Conservation (phyloP, 768 basidiomycete species). For the Mycena crocata region DNA sequence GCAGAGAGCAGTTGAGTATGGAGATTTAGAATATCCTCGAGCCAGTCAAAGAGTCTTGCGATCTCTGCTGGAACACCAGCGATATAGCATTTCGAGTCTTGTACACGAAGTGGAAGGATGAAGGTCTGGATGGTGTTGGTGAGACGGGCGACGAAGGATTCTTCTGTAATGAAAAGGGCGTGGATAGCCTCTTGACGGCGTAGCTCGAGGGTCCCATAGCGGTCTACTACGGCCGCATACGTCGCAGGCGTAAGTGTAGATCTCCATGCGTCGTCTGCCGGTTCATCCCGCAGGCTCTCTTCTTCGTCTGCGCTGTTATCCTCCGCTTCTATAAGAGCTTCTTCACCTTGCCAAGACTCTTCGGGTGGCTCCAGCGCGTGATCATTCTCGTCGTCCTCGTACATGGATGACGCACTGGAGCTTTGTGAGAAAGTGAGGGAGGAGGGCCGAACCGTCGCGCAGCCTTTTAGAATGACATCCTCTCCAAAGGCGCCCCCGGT, state of each 20-base stretch:
- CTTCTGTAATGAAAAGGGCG: conserved; percentile 78
- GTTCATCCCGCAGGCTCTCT: conserved; percentile 1
- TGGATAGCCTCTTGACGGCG: conserved; percentile 75
- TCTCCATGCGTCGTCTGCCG: conserved; percentile 42
- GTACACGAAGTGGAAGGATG: conserved; percentile 79
- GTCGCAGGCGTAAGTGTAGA: conserved; percentile 44
- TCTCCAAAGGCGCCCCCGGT: conserved; percentile 16
- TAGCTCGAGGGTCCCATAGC: conserved; percentile 63
- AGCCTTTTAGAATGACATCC: conserved; percentile 25
- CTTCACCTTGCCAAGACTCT: conserved; percentile 5
- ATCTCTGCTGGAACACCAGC: conserved; percentile 80
- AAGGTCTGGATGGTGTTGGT: conserved; percentile 77
- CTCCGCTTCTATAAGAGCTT: conserved; percentile 26
- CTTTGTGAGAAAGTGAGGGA: conserved; percentile 21
- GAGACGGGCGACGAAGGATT: conserved; percentile 72
- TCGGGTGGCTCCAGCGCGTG: conserved; percentile 30
- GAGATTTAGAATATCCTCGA: conserved; percentile 87
- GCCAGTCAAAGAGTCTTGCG: conserved; percentile 84
- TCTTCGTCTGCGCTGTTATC: conserved; percentile 1
- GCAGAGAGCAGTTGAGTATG: conserved; percentile 72
- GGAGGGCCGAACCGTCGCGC: conserved; percentile 26
- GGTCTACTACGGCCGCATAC: conserved; percentile 50
- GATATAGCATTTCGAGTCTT: conserved; percentile 81
- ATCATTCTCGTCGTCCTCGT: conserved; percentile 31
- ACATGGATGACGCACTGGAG: conserved; percentile 35